Percentiles rank a stretch among this genome's conserved stretches.
Conservation (phyloP, 306 rosid genomes). For the Crataegus laevigata region DNA sequence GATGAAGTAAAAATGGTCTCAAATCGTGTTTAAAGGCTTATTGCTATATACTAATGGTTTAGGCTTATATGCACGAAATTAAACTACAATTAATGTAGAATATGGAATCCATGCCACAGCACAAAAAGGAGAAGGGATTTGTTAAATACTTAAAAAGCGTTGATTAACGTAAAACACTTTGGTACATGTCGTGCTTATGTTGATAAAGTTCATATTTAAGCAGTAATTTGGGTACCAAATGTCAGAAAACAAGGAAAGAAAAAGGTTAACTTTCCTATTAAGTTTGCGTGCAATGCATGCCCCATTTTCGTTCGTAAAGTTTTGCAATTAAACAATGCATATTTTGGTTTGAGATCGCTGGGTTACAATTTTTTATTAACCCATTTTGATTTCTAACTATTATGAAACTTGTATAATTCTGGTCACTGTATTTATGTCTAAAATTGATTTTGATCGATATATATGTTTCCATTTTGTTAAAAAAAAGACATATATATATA, state of each 20-base stretch:
- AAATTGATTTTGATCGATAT: too few relatives aligned
- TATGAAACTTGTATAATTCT: too few relatives aligned
- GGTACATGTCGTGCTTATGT: not conserved
- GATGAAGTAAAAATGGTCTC: not conserved
- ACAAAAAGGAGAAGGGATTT: not conserved
- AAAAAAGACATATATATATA: too few relatives aligned
- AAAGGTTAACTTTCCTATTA: not conserved
- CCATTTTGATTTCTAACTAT: not conserved
- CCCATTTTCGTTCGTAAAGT: not conserved
- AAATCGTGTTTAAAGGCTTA: not conserved
- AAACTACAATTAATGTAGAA: slow-evolving; percentile 15
- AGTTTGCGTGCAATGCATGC: not conserved
- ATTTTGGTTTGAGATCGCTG: too few relatives aligned
- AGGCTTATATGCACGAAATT: not conserved
- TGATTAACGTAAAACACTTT: not conserved
- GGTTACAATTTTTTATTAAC: too few relatives aligned
- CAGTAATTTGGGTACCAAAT: not conserved
- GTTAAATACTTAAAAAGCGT: not conserved
- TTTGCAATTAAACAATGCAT: not conserved
- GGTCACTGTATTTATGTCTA: too few relatives aligned
- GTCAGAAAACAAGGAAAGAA: not conserved
- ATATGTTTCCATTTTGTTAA: too few relatives aligned
- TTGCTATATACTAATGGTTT: not conserved
- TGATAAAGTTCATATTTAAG: not conserved
- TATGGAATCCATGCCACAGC: slow-evolving; percentile 28